These are phyloP conservation scores for Colletotrichum australisinense DNA, from an alignment of 2,329 filamentous ascomycete genomes.

Conservation along the genomic window DNA sequence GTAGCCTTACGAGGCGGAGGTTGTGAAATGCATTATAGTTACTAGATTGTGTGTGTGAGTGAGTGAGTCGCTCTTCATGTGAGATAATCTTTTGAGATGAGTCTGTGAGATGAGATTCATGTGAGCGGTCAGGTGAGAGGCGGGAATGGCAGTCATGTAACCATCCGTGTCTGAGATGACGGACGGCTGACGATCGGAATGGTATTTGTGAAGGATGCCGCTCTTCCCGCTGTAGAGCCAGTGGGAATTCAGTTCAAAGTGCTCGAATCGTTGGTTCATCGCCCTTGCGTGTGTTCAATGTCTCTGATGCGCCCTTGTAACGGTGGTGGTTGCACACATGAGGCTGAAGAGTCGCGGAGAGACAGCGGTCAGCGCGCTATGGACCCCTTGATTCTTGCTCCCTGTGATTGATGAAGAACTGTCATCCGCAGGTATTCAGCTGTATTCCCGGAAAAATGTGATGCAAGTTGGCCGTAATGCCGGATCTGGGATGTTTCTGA, in stretches of 20 bases:
- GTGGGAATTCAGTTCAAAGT: neutral
- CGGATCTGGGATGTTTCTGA: too few relatives aligned
- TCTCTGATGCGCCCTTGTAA: slow-evolving; percentile 16
- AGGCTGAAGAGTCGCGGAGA: slow-evolving; percentile 2
- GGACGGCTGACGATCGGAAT: neutral
- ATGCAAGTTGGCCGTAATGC: too few relatives aligned
- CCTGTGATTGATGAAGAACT: neutral
- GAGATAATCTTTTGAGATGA: neutral
- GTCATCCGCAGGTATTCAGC: neutral
- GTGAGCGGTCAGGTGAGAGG: neutral
- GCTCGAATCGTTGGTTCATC: neutral
- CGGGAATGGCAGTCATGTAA: neutral
- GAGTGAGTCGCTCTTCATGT: neutral
- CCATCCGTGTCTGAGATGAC: neutral
- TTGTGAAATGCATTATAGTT: neutral
- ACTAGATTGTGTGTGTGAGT: neutral
- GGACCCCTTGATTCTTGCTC: neutral
- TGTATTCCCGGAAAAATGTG: too few relatives aligned
- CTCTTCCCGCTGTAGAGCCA: neutral
- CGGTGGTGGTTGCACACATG: neutral
- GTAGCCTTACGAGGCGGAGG: slow-evolving; percentile 21
- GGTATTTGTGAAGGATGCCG: neutral
- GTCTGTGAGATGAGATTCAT: neutral
- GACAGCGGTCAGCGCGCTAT: neutral
- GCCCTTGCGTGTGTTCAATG: neutral